These are phyloP conservation scores for Stemphylium beticola DNA, from an alignment of 2,329 filamentous ascomycete species.

Conservation along the genomic window DNA sequence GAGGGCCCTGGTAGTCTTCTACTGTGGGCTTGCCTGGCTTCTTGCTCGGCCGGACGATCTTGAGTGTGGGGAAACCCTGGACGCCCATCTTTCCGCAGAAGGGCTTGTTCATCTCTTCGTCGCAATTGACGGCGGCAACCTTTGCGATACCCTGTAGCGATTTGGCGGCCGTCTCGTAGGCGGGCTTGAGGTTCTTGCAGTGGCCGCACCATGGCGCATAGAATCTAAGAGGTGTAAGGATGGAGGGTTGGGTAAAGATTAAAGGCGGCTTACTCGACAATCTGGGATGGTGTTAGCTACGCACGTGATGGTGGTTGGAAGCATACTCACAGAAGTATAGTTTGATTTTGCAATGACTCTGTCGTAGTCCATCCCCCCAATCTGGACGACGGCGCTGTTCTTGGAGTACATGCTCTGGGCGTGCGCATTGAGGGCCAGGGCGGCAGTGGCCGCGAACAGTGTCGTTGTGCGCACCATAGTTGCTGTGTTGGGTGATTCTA, in stretches of 20 bases:
- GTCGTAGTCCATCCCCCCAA: constrained; percentile 80
- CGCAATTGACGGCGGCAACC: constrained; percentile 93
- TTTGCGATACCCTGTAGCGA: constrained; percentile 91
- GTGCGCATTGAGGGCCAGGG: constrained; percentile 69
- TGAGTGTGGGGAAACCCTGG: constrained; percentile 93
- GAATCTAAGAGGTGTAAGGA: constrained; percentile 69
- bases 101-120: constrained; percentile 89
- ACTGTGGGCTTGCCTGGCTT: constrained; percentile 80
- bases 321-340: constrained; percentile 76
- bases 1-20: constrained; percentile 87
- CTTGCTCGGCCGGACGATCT: constrained; percentile 86
- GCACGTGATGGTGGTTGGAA: no score
- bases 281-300: constrained; percentile 30
- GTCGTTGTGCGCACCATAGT: constrained; percentile 46
- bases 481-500: constrained; percentile 8
- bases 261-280: constrained; percentile 47
- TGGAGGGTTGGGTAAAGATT: neutral
- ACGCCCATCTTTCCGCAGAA: constrained; percentile 87
- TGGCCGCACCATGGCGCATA: constrained; percentile 98
- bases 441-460: constrained; percentile 61
- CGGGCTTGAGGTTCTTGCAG: constrained; percentile 93
- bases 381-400: constrained; percentile 83
- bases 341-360: constrained; percentile 86
- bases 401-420: constrained; percentile 82
- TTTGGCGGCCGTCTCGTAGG: constrained; percentile 91